Base-by-base conservation (phyloP, 2,329 filamentous ascomycete species). In the Pseudocercospora crystallina region DNA sequence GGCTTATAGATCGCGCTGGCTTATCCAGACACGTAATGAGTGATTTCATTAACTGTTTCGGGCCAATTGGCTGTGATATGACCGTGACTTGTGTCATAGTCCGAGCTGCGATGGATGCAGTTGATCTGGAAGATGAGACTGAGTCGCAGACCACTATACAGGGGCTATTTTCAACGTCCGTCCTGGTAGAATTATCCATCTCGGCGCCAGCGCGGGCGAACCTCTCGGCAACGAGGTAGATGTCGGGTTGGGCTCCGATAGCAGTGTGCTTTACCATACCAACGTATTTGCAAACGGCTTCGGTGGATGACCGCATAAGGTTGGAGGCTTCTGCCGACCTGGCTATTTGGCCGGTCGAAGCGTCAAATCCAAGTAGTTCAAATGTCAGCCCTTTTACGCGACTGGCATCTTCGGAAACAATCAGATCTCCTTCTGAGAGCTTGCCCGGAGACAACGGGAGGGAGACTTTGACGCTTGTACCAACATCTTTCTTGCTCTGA, bases 401-500 rank as follows among this genome's bases (percentile, higher is more conserved):
- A 8, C 14, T 29, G 14, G 42, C 44, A 11, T 47, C 44, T 8
- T 47, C 44, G 11, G 15, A 17, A 2, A 39, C 44, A 8, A 34
- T 20, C 7, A 47, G 35, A 32, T 15, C 37, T 33, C 8, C 14
- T 3, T n/a, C 35, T 13, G n/a, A 14, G 29, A 26, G 3, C 12
- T 10, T 9, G 14, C 42, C 43, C 3, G 43, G 38, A 12, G 12
- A 13, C 20, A 51, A 13, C 13, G 50, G 47, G 3, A 51, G 12
- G 12, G 31, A 33, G 12, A 50, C 43, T 4, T 39, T 52, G 12
- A 57, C 36, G 2, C 45, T 50, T 8, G 62, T 55, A n/a, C 57
- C 58, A 7, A 62, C 61, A 8, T 64, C 65, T 33, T 59, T 51
- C 34, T 61, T 56, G 54, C 65, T 68, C 9, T 62, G 48, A 2